phyloP scores from a whole-genome alignment of 441 rosid species.

The Cnidoscolus chayamansa region DNA sequence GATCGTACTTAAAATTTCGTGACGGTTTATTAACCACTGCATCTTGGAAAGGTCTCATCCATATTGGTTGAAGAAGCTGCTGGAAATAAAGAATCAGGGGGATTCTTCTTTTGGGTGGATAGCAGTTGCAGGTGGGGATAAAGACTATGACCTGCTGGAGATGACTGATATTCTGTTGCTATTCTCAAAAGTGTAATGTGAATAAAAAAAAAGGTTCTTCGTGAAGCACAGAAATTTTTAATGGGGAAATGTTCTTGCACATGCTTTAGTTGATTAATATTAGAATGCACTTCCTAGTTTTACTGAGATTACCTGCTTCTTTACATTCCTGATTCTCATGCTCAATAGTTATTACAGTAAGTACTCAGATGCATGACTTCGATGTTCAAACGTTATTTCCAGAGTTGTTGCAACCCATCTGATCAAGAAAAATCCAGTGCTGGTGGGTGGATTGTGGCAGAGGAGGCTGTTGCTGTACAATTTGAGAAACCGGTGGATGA shows the following conservation, averaged over 20 bases:
- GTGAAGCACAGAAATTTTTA: background rate
- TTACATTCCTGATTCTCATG: too few species aligned
- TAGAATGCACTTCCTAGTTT: background rate
- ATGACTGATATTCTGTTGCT: background rate
- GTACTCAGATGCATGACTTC: background rate
- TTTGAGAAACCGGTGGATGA: conserved; percentile 44
- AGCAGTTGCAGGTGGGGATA: too few species aligned
- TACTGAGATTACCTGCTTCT: background rate
- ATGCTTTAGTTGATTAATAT: background rate
- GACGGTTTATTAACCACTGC: background rate
- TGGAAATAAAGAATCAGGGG: background rate
- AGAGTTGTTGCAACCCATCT: conserved; percentile 48
- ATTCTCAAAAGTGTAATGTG: background rate
- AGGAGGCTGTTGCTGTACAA: conserved; percentile 59
- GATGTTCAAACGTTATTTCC: conserved; percentile 19
- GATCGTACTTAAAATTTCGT: background rate
- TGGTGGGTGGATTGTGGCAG: conserved; percentile 51
- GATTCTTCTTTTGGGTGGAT: too few species aligned
- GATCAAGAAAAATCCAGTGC: conserved; percentile 18
- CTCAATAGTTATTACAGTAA: background rate
- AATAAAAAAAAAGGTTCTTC: background rate
- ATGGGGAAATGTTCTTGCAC: background rate
- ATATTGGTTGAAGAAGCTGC: background rate
- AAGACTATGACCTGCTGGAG: too few species aligned
- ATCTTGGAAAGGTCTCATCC: background rate